A percentile compares a stretch with the other conserved stretches of the same genome.
phyloP scores from a whole-genome alignment of 371 early-diverging fungal genomes.

The Zychaea mexicana region DNA sequence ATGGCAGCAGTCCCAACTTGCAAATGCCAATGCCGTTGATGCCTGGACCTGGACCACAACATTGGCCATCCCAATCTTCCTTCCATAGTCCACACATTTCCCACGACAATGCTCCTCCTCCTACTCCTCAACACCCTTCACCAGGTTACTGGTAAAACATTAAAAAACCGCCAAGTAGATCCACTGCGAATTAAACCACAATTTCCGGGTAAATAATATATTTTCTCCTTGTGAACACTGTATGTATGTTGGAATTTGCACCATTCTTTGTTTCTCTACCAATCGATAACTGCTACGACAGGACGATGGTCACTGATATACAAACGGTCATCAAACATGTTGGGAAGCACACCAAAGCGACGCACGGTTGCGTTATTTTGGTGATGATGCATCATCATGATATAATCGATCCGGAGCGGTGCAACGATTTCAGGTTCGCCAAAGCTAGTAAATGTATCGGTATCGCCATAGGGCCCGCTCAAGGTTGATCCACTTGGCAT shows the following conservation, averaged over 20 bases:
- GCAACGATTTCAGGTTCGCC: constrained; percentile 34
- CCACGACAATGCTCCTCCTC: no score
- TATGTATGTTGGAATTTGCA: no score
- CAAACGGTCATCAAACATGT: constrained; percentile 46
- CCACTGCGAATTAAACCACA: no score
- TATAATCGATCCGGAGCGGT: constrained; percentile 44
- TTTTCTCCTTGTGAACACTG: no score
- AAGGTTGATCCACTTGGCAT: constrained; percentile 18
- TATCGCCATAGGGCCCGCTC: constrained; percentile 45
- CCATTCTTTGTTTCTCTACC: no score
- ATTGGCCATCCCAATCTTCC: no score
- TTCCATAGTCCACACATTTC: no score
- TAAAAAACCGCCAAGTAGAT: no score
- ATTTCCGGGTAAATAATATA: no score
- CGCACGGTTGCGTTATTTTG: constrained; percentile 18
- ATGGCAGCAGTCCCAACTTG: no score
- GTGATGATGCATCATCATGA: constrained; percentile 31
- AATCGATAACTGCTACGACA: constrained; percentile 41
- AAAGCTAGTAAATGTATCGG: constrained; percentile 52
- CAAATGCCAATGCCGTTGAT: neutral
- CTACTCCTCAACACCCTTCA: no score
- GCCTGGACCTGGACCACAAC: neutral
- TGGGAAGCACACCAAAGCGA: constrained; percentile 37
- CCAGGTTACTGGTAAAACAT: no score
- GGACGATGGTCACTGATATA: constrained; percentile 56